Evolutionary conservation across 371 early-diverging fungal genomes (phyloP), one percentile per base, ranked within the genome.

Genomic region (Rhizomucor pusillus): DNA sequence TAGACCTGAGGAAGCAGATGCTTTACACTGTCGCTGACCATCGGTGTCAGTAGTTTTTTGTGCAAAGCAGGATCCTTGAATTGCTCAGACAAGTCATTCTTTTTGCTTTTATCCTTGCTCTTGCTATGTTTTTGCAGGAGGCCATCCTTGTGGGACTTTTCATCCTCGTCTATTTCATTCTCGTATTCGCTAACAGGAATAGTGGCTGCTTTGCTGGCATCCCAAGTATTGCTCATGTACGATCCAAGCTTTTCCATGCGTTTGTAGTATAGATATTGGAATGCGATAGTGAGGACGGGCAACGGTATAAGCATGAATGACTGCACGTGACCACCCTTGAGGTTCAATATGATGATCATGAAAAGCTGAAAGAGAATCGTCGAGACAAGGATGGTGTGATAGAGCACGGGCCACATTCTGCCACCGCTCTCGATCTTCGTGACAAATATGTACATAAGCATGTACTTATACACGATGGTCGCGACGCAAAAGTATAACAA

Each of bases 341-440:
- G 62, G 20, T 65, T 65, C 35, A 86, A 73, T n/a, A 87, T 72
- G 34, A 81, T 74, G 29, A 87, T 81, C 73, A 89, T 75, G 60
- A 87, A 73, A 3, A 83, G 43, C 57, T 93, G 93, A 71, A 88
- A 91, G 20, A 86, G 68, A 18, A 85, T 58, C 22, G 88, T 62
- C 11, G 86, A 80, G 4, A 75, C 58, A 13, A 86, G 52, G 39
- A 90, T 64, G 14, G 89, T 73, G 54, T 87, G 81, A 67, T 88
- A 88, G 22, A 90, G 73, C 35, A 81, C 76, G 5, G 86, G 85
- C 86, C 88, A 91, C 73, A 90, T 87, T 16, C 68, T 72, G 14
- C 92, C 93, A 18, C 81, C 85, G 0, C 87, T 88, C 57, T 92
- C 91, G 24, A 78, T 62, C 48, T 77, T 77, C 33, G 88, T 87